A percentile compares a stretch with the other conserved stretches of the same genome.
Evolutionary conservation across 805 yeast species (phyloP).

Genomic region (Wickerhamomyces canadensis): DNA sequence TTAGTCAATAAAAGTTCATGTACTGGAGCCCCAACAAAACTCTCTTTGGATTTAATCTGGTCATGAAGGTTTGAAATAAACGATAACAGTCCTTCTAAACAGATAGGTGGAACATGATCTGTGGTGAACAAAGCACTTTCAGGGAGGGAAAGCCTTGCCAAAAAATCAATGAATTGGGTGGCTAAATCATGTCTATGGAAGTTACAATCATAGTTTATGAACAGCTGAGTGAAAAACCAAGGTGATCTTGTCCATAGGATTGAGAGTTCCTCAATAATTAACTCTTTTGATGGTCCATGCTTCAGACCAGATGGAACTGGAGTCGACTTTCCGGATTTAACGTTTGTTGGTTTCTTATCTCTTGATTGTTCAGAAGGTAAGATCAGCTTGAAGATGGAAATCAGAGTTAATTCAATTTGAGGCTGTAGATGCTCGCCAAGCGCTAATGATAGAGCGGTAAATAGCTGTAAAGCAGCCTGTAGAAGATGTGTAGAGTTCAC

Average conservation of each 20-base stretch:
- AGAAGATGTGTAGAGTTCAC: constrained; percentile 68
- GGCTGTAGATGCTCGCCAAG: constrained; percentile 62
- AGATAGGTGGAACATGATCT: constrained; percentile 86
- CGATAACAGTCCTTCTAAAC: constrained; percentile 80
- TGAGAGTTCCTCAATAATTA: constrained; percentile 78
- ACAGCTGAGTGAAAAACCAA: constrained; percentile 65
- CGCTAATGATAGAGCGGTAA: constrained; percentile 65
- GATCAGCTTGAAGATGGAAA: constrained; percentile 56
- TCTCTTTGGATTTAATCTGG: constrained; percentile 27
- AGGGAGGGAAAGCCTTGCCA: constrained; percentile 77
- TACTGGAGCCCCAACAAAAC: constrained; percentile 13
- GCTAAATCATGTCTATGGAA: constrained; percentile 80
- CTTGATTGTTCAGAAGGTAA: constrained; percentile 29
- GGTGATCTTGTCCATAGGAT: constrained; percentile 80
- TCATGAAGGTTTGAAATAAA: constrained; percentile 58
- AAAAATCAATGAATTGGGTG: constrained; percentile 55
- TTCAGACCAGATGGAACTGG: constrained; percentile 27
- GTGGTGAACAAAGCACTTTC: constrained; percentile 78
- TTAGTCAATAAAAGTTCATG: constrained; percentile 26
- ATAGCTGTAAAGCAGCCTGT: constrained; percentile 69
- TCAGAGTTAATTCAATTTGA: constrained; percentile 73
- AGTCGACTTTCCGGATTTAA: constrained; percentile 25
- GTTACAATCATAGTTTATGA: constrained; percentile 85
- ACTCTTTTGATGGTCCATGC: constrained; percentile 53
- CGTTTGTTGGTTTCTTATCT: constrained; percentile 5